Conservation (phyloP, 1,284 basidiomycete species). For the Apiotrichum mycotoxinovorans region DNA sequence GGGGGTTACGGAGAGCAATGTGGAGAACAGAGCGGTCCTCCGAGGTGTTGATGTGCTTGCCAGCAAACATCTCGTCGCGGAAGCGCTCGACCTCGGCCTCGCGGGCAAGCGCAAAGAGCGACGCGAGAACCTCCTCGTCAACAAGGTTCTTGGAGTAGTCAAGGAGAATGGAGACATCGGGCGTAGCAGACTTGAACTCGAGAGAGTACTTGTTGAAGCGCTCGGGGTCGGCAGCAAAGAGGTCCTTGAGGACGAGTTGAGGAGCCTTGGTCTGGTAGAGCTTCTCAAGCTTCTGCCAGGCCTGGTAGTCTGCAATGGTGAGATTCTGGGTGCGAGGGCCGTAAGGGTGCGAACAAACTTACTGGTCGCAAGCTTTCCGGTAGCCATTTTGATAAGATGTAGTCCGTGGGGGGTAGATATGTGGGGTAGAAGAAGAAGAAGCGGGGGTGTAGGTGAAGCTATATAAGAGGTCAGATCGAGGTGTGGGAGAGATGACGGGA, state of each 20-base stretch:
- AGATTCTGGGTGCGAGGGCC: neutral
- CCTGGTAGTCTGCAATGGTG: conserved; percentile 64
- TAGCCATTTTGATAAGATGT: conserved; percentile 33
- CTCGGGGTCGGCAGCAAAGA: conserved; percentile 79
- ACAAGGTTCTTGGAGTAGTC: conserved; percentile 98
- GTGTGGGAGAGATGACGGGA: no score
- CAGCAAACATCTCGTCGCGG: conserved; percentile 90
- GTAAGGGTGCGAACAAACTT: conserved; percentile 15
- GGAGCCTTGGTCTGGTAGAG: conserved; percentile 73
- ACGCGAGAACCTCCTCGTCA: conserved; percentile 74
- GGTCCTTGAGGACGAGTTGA: conserved; percentile 79
- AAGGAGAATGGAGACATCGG: conserved; percentile 74
- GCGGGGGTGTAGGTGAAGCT: neutral
- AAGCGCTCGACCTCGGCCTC: conserved; percentile 82
- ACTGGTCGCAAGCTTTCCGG: conserved; percentile 44
- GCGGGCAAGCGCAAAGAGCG: conserved; percentile 73
- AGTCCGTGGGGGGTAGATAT: neutral
- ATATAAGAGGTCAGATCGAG: neutral
- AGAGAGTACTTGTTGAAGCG: conserved; percentile 84
- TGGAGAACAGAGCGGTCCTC: conserved; percentile 96
- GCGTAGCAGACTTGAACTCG: conserved; percentile 64
- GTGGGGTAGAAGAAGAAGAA: conserved; percentile 5
- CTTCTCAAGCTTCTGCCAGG: conserved; percentile 88
- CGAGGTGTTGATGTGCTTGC: conserved; percentile 96
- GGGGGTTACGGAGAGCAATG: conserved; percentile 80